phyloP scores from a whole-genome alignment of 805 yeast species.

The Lachancea sp. region DNA sequence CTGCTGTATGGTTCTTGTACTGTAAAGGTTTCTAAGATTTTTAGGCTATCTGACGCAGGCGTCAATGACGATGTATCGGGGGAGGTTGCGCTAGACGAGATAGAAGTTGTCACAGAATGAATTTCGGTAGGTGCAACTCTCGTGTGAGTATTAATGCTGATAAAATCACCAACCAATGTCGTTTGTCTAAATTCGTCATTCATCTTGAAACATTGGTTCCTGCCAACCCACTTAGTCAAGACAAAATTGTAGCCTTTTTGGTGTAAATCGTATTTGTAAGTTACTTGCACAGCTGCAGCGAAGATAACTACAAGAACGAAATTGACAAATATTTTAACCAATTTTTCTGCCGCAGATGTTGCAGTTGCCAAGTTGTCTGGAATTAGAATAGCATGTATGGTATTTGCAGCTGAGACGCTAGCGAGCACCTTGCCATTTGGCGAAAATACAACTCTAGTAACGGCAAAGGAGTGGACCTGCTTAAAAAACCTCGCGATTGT shows the following conservation, averaged over 20 bases:
- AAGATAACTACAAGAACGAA: slow-evolving; percentile 22
- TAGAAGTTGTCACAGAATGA: not conserved
- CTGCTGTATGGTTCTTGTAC: not conserved
- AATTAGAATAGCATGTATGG: slow-evolving; percentile 55
- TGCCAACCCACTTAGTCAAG: slow-evolving; percentile 14
- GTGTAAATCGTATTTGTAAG: slow-evolving; percentile 24
- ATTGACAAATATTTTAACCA: slow-evolving; percentile 23
- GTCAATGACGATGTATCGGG: too few relatives aligned
- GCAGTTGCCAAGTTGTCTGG: slow-evolving; percentile 46
- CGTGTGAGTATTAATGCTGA: slow-evolving; percentile 12
- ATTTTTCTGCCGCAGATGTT: slow-evolving; percentile 19
- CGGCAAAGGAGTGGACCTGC: slow-evolving; percentile 70
- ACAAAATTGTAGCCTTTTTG: slow-evolving; percentile 15
- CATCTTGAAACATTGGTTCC: slow-evolving; percentile 14
- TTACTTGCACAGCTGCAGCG: slow-evolving; percentile 21
- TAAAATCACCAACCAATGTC: slow-evolving; percentile 20
- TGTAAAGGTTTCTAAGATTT: too few relatives aligned
- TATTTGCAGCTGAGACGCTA: slow-evolving; percentile 70
- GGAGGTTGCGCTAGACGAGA: not conserved
- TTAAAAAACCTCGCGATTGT: slow-evolving; percentile 44
- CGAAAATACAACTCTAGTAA: slow-evolving; percentile 65
- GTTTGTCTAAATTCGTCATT: slow-evolving; percentile 18
- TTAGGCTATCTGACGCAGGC: too few relatives aligned
- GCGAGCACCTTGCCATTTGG: slow-evolving; percentile 63
- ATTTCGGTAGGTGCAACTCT: slow-evolving; percentile 7